Evolutionary conservation across 345 rosid genomes (phyloP), one percentile per base, ranked within the genome.

Genomic region (Kernera saxatilis): DNA sequence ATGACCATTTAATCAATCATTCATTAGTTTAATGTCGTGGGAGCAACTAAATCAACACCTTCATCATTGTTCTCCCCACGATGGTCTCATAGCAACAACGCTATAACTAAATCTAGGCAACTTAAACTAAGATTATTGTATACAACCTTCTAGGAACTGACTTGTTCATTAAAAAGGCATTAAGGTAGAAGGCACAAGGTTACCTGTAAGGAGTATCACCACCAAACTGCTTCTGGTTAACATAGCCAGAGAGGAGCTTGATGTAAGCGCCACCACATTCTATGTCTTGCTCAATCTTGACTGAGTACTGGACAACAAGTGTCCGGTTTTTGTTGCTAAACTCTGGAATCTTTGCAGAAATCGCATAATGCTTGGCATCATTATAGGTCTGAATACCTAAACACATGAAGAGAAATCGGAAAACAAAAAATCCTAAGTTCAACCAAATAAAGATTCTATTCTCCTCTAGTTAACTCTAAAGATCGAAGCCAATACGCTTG

Each of bases 181-280:
- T 5, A 17, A 23, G 12, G 12, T 53, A 30, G 12, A 63, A 21
- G 70, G 26, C 54, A 64, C 11, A 72, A 15, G 63, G 40, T 9
- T 46, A 93, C 98, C 94, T 89, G 78, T 89, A 93, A 55, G 98
- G 98, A 54, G 98, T 87, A 75, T 93, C 98, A n/a, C 98, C 98
- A 43, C 98, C 98, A 81, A 85, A 93, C 76, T 91, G 93, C 83
- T 93, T 93, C 75, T 93, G 98, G 81, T 91, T 93, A 29, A 93
- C 97, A 71, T 84, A 91, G 26, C 93, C 93, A n/a, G 97, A 93
- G 61, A 76, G 91, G 73, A 93, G 96, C 85, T 93, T 91, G 64
- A 93, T 86, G 81, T 93, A 91, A 46, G 92, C 97, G 18, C 98
- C 98, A 6, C 98, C 99, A 71, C 99, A 93, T 76, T 93, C 97